Conservation (phyloP, 179 eudicot species). For the Beta macrorhiza region DNA sequence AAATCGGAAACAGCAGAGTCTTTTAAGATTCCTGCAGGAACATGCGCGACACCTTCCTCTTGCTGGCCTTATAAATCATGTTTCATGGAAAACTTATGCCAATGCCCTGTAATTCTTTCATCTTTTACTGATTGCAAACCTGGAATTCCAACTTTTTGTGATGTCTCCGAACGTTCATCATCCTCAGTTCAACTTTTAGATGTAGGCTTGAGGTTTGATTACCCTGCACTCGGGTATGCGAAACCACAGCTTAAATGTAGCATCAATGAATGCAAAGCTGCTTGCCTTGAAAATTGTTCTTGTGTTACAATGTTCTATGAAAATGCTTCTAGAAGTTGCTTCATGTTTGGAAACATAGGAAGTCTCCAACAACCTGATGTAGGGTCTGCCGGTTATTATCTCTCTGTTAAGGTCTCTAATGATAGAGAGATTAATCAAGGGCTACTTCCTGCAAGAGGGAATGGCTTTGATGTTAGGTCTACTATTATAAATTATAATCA, state of each 20-base stretch:
- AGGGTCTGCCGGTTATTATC: not conserved
- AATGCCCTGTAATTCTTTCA: conserved; percentile 11
- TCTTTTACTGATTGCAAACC: conserved; percentile 13
- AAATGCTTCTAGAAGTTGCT: conserved; percentile 3
- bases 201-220: conserved; percentile 12
- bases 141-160: not conserved
- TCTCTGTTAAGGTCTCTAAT: conserved; percentile 3
- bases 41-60: not conserved
- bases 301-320: conserved; percentile 10
- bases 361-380: conserved; percentile 11
- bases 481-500: not conserved
- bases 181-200: conserved; percentile 8
- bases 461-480: conserved; percentile 12
- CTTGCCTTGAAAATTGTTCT: conserved; percentile 13
- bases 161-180: not conserved
- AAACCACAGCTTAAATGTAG: conserved; percentile 5
- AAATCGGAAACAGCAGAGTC: not conserved
- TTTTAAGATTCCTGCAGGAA: conserved; percentile 4
- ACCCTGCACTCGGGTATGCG: conserved; percentile 1
- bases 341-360: conserved; percentile 5
- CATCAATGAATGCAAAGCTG: conserved; percentile 1
- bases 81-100: conserved; percentile 14
- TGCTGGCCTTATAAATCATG: conserved; percentile 5
- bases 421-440: not conserved
- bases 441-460: not conserved